Base-by-base conservation (phyloP, 768 basidiomycete genomes). In the Podaxis carcinomalis region DNA sequence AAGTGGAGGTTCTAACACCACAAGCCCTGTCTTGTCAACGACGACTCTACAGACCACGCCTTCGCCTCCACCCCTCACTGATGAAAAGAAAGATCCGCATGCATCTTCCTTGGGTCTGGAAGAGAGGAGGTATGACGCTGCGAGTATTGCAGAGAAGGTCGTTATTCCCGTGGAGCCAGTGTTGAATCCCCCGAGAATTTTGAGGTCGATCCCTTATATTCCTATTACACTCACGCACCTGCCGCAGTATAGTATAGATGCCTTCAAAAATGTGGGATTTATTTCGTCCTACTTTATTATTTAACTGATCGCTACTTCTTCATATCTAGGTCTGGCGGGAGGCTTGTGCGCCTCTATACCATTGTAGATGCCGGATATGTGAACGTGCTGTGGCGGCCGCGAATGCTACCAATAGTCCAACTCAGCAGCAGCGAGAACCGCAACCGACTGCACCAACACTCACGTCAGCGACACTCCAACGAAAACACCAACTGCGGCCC, bases 1-100 rank as follows among this genome's bases (percentile, higher is more conserved):
- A 47, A 78, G 78, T 53, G 78, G 76, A 6, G 87, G 85, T 4
- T 85, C 86, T 21, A 73, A 66, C 70, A 62, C 72, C 44, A 90
- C 89, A 19, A 90, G 88, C 64, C 90, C 89, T 0, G 88, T 90
- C 3, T 68, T 90, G 27, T 89, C 88, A 11, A 87, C 88, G 1
- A 83, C 86, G 6, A 92, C 89, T 5, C 68, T 91, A 32, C 86
- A 87, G 63, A 92, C 89, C n/a, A 90, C 89, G 5, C 89, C 89
- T 0, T 88, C 86, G 1, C 89, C 89, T 0, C 86, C 88, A 0
- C 89, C 89, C 27, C 66, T 71, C 1, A 69, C 68, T 14, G 65
- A 64, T 19, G 68, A 70, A 10, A 57, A 44, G 71, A 72, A 57
- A 75, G 75, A 62, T 73, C 73, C 11, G 71, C 32, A 9, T 9